Percentiles rank a stretch among this genome's conserved stretches.
These are phyloP conservation scores for Pythium dissimile DNA, from an alignment of 352 stramenopile species.

Conservation along the genomic window DNA sequence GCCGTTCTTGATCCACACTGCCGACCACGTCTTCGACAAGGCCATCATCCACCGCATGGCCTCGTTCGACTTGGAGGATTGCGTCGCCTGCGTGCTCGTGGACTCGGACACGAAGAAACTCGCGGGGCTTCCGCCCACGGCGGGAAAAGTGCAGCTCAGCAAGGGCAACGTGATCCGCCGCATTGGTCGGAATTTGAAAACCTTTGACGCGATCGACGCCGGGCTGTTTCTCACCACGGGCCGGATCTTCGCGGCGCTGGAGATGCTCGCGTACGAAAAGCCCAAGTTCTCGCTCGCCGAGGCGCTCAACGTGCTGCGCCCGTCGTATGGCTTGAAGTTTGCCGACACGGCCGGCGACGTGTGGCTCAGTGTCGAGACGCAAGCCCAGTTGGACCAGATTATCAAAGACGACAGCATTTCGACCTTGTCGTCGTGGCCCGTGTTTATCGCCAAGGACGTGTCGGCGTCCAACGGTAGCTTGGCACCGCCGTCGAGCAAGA, in stretches of 20 bases:
- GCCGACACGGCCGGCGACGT: constrained; percentile 52
- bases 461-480: not conserved
- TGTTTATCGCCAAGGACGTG: constrained; percentile 74
- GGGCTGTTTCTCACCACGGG: constrained; percentile 71
- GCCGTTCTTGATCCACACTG: constrained; percentile 85
- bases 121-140: constrained; percentile 52
- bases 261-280: constrained; percentile 82
- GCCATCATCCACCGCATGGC: constrained; percentile 63
- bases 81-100: constrained; percentile 70
- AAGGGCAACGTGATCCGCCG: constrained; percentile 43
- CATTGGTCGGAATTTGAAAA: constrained; percentile 66
- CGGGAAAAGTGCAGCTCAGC: constrained; percentile 64
- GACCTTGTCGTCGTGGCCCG: constrained; percentile 64
- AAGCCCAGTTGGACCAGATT: constrained; percentile 59
- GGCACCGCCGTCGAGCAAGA: constrained; percentile 39
- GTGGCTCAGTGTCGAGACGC: constrained; percentile 81
- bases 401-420: constrained; percentile 54
- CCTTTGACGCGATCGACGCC: constrained; percentile 75
- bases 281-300: constrained; percentile 82
- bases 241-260: constrained; percentile 71
- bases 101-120: constrained; percentile 66
- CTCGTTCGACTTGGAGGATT: constrained; percentile 68
- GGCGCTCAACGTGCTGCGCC: constrained; percentile 75
- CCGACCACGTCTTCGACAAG: constrained; percentile 84
- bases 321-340: constrained; percentile 77